Base-by-base conservation (phyloP, 2,329 filamentous ascomycete genomes). In the Neofusicoccum parvum region DNA sequence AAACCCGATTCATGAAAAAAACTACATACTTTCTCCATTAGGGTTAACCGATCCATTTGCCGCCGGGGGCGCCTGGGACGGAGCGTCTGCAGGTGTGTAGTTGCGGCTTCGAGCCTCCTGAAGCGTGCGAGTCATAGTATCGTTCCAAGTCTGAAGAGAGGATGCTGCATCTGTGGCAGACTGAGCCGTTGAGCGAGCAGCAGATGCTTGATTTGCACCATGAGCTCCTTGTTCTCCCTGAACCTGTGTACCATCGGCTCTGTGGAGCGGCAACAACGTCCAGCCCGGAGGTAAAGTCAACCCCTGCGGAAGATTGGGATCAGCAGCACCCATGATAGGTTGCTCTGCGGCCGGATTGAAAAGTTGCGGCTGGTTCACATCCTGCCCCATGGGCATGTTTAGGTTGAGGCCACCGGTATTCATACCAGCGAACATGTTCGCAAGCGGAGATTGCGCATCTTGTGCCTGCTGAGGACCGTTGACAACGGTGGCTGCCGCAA, bases 221-320 rank as follows among this genome's bases (percentile, higher is more conserved):
- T 36, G 43, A 17, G 5, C 23, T 9, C 32, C 41, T 7, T 41
- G 17, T 11, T 39, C 34, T 36, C 45, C 32, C 41, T 64, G 62
- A 9, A 5, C 49, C 12, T 4, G 23, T 5, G 63, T 27, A 27
- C 14, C 43, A 36, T 62, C 49, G 20, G 51, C 45, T 23, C 41
- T 58, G 12, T 59, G 43, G 11, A 68, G 45, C 7, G 59, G 66
- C 63, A 74, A 69, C 67, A 78, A 62, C 17, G 74, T 76, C 75
- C 76, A 79, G 14, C 76, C 76, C 56, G 75, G 72, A 7, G 76
- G 76, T 41, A 79, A 70, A n/a, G 70, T 71, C 56, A 79, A 62
- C 5, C 76, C 76, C 60, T 70, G 70, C 9, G 76, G 76, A 34
- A 78, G 64, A 56, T 74, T 73, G 34, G 71, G 66, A 68, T 78